Conservation (phyloP, 75 land plant genomes). For the Sequoiadendron giganteum region DNA sequence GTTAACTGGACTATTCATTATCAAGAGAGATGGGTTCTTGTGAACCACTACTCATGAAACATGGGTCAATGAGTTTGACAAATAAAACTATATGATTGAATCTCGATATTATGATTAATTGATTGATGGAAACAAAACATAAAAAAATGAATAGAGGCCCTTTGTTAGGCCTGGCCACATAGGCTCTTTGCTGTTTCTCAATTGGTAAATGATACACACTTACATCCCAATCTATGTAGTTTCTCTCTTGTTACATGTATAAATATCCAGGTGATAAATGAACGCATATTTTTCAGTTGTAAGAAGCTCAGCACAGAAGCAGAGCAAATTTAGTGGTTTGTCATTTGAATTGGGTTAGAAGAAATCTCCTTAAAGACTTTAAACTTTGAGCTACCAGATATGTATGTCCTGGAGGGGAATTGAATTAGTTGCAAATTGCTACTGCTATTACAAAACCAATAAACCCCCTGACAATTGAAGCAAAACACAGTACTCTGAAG, state of each 20-base stretch:
- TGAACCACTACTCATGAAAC: too few relatives aligned
- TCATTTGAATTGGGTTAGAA: not conserved
- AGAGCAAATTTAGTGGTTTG: not conserved
- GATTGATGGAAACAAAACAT: too few relatives aligned
- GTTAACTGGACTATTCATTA: too few relatives aligned
- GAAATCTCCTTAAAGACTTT: not conserved
- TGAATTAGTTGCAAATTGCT: not conserved
- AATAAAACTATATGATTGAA: too few relatives aligned
- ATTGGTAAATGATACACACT: not conserved
- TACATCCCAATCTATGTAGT: not conserved
- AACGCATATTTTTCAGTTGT: not conserved
- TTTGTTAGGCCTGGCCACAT: not conserved
- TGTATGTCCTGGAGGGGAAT: not conserved
- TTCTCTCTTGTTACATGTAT: not conserved
- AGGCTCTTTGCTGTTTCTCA: not conserved
- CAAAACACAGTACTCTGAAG: constrained; percentile 41
- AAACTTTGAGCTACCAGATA: not conserved
- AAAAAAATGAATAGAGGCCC: not conserved
- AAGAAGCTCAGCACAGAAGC: not conserved
- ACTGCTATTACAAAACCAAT: not conserved
- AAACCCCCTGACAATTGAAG: constrained; percentile 57
- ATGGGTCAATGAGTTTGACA: too few relatives aligned
- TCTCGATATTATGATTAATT: too few relatives aligned
- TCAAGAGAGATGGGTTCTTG: too few relatives aligned
- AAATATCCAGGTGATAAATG: not conserved